Evolutionary conservation across 2,329 filamentous ascomycete species (phyloP).

Genomic region (Scedosporium apiospermum): DNA sequence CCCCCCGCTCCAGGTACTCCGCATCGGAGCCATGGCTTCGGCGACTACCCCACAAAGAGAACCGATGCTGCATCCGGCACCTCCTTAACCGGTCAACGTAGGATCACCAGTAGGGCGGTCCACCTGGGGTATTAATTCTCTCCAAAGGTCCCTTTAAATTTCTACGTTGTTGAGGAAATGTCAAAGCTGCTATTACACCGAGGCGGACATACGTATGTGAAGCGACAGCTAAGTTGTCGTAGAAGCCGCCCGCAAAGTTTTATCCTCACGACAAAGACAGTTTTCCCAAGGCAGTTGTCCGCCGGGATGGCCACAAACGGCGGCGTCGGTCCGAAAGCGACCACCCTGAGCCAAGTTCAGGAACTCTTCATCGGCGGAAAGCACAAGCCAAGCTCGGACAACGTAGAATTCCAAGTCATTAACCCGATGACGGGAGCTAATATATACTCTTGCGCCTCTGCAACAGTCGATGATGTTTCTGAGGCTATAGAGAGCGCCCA

Average conservation of each 20-base stretch:
- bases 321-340: neutral
- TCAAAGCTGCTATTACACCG: no score
- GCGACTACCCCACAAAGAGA: neutral
- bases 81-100: neutral
- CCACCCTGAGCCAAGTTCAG: neutral
- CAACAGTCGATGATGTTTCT: slow-evolving; percentile 42
- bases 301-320: no score
- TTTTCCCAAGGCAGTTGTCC: no score
- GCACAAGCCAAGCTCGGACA: slow-evolving; percentile 13
- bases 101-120: neutral
- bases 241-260: no score
- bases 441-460: slow-evolving; percentile 45
- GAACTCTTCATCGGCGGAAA: slow-evolving; percentile 16
- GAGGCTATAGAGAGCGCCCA: slow-evolving; percentile 38
- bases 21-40: neutral
- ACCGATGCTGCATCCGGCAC: neutral
- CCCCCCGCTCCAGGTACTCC: neutral
- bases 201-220: no score
- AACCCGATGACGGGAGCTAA: slow-evolving; percentile 30
- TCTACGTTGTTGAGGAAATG: no score
- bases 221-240: no score
- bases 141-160: neutral
- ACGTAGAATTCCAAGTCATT: slow-evolving; percentile 15
- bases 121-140: neutral
- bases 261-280: no score